Base-by-base conservation (phyloP, 257 asterid genomes). In the Striga asiatica region DNA sequence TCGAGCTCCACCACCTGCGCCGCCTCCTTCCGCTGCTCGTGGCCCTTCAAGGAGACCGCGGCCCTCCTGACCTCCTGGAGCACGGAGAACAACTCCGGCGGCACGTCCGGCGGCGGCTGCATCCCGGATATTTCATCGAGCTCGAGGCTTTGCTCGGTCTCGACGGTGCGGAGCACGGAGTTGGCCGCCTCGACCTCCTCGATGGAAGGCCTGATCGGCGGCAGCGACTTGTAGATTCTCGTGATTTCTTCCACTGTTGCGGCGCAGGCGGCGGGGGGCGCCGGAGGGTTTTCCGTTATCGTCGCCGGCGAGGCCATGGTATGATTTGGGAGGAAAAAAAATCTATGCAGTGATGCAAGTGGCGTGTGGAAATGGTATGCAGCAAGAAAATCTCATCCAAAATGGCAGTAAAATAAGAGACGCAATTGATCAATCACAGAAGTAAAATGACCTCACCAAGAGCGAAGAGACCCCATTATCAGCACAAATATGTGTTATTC, bases 1-100 rank as follows among this genome's bases (percentile, higher is more conserved):
- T 88, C 89, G 52, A 74, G 64, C 62, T 84, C 91, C 53, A 84
- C 53, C 60, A 84, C 65, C 38, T 74, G 68, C 55, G 63, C 63
- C 22, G 94, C 88, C 73, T 80, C 94, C 65, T 77, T 82, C 74
- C 69, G 68, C 72, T 78, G 81, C 61, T 84, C 82, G 48, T 58
- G 73, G 61, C 83, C 67, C 34, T 56, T 57, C 12, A 81, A 82
- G 39, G 63, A 13, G 23, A 72, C 84, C 81, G 60, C 65, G 54
- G 73, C 49, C 48, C 71, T 78, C 75, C 60, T 78, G 31, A 69
- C 76, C 41, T 84, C 64, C 35, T 61, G 79, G 29, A 81, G 62
- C 47, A 83, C 70, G 41, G 79, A 34, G 27, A 70, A 87, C 0
- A 87, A 70, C 28, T 83, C 81, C 23, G 77, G 71, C 10, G 82